Evolutionary conservation across 768 basidiomycete species (phyloP), one percentile per base, ranked within the genome.

Genomic region (Amanita polypyramis): DNA sequence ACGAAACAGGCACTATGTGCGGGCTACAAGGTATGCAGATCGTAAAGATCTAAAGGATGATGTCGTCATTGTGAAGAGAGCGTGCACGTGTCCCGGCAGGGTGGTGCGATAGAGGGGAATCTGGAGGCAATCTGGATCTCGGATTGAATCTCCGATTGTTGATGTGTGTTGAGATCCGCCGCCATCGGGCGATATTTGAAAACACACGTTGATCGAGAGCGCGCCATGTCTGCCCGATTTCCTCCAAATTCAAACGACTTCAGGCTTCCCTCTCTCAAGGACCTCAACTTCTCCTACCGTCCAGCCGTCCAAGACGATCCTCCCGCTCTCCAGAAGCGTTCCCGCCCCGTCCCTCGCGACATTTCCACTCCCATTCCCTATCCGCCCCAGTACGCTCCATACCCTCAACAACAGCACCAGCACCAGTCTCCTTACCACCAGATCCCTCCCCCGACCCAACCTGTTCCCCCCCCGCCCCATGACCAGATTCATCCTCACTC

Each of bases 221-320:
- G 57, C 59, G 54, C 59, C 58, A 79, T 77, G 74, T 74, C 74
- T 56, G 65, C 74, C 43, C 73, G 64, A 56, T 70, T 69, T 54
- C 64, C 64, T 15, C 65, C 66, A 30, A 67, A 63, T 53, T 62
- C 67, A 45, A 64, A 71, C 50, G 66, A 72, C 49, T 63, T 78
- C 55, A 79, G 80, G 33, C 73, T 85, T 4, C 84, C 84, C 0
- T 82, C 82, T 15, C 72, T 86, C 60, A 85, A 77, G 66, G 81
- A 83, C 58, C 72, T 87, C 59, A 80, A 83, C 60, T 84, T 86
- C 62, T 64, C 27, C 53, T 64, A 47, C 72, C 8, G 71, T 68
- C 7, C 73, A 73, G n/a, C n/a, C n/a, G n/a, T n/a, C n/a, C n/a
- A n/a, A n/a, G 55, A 19, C 21, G 39, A 40, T 9, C 20, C 20